Conservation (phyloP, 495 filamentous ascomycete species). For the Aspergillus affinis region DNA sequence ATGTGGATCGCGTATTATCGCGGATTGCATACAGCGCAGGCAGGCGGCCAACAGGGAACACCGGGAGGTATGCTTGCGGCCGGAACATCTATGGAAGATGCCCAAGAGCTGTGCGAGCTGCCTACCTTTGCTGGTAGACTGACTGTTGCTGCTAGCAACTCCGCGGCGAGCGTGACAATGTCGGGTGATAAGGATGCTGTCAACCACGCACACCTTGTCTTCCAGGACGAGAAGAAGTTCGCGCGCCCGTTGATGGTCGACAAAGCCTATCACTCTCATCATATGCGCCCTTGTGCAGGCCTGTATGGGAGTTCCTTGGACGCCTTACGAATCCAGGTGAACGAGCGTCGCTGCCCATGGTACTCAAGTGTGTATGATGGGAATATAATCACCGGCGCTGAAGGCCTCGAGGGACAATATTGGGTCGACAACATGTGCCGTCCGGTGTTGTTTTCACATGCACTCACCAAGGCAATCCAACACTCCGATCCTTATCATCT, state of each 20-base stretch:
- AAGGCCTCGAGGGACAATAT: too few relatives aligned
- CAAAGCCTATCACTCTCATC: conserved; percentile 41
- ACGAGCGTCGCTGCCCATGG: too few relatives aligned
- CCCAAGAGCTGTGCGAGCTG: conserved; percentile 34
- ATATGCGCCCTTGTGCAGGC: conserved; percentile 44
- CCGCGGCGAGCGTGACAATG: conserved; percentile 32
- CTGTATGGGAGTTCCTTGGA: conserved; percentile 37
- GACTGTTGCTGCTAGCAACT: conserved; percentile 35
- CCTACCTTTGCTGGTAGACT: conserved; percentile 29
- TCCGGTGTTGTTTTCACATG: too few relatives aligned
- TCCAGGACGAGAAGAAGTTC: conserved; percentile 47
- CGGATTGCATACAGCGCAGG: conserved; percentile 30
- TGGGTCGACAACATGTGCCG: too few relatives aligned
- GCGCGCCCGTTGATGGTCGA: conserved; percentile 38
- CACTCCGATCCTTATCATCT: too few relatives aligned
- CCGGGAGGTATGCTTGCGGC: conserved; percentile 14
- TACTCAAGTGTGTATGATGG: too few relatives aligned
- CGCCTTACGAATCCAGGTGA: conserved; percentile 7
- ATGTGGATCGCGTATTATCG: conserved; percentile 54
- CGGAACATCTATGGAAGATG: conserved; percentile 20
- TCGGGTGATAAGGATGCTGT: conserved; percentile 47
- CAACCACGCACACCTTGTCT: conserved; percentile 31
- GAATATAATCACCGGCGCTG: too few relatives aligned
- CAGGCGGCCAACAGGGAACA: too few relatives aligned
- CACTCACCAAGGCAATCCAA: too few relatives aligned